A percentile compares a stretch with the other conserved stretches of the same genome.
Conservation (phyloP, 192 early-diverging fungal genomes). For the Backusella morwellensis region DNA sequence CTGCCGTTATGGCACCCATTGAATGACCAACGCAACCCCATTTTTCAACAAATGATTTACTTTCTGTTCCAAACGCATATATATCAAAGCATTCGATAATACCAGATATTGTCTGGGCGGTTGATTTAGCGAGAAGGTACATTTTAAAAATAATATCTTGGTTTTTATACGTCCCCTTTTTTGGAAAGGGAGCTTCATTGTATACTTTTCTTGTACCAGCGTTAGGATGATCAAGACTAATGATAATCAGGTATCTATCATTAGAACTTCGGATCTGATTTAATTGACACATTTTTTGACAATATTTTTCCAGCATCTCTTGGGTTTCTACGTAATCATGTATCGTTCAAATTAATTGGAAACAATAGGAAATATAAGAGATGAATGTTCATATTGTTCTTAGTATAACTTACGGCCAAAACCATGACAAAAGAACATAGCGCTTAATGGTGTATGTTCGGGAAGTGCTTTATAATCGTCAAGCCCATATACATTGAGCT, state of each 20-base stretch:
- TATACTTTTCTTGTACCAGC: background rate
- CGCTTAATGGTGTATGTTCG: background rate
- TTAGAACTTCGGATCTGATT: background rate
- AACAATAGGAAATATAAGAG: background rate
- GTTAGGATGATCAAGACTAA: background rate
- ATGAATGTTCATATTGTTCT: background rate
- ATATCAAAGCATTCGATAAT: background rate
- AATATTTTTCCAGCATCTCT: background rate
- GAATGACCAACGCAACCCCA: background rate
- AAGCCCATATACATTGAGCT: background rate
- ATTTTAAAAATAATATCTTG: background rate
- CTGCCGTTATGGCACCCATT: background rate
- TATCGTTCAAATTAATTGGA: background rate
- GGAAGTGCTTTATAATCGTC: background rate
- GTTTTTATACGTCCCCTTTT: background rate
- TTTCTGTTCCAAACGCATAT: background rate
- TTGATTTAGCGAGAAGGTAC: background rate
- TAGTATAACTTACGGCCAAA: background rate
- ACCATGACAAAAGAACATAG: background rate
- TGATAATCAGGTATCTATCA: background rate
- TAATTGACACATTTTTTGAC: background rate
- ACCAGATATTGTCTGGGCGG: background rate
- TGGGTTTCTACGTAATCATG: background rate
- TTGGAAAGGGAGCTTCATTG: background rate
- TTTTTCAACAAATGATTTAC: background rate